Percentiles rank a stretch among this genome's conserved stretches.
phyloP scores from a whole-genome alignment of 169 alveolate species.

The Fabrea salina region DNA sequence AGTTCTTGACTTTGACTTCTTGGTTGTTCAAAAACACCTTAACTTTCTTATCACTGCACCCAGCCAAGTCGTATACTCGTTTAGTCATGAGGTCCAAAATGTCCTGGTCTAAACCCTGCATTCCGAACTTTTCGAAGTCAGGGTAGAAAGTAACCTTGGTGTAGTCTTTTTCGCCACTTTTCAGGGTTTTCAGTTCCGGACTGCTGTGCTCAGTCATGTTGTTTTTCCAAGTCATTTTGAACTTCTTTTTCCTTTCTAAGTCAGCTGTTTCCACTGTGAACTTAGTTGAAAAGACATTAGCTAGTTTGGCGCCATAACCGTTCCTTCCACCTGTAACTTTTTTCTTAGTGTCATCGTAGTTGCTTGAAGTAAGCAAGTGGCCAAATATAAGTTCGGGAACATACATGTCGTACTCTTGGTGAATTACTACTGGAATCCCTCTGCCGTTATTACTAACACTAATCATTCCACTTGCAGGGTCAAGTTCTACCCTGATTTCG shows the following conservation, averaged over 20 bases:
- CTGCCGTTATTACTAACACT: conserved; percentile 89
- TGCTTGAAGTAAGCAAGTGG: conserved; percentile 96
- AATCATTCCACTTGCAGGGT: conserved; percentile 58
- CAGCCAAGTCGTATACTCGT: conserved; percentile 99
- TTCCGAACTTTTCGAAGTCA: conserved; percentile 91
- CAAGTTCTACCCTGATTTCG: conserved; percentile 76
- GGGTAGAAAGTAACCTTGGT: conserved; percentile 96
- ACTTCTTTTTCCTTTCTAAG: conserved; percentile 76
- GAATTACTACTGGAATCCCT: conserved; percentile 94
- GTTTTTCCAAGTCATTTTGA: conserved; percentile 87
- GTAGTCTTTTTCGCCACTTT: conserved; percentile 81
- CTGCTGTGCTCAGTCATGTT: conserved; percentile 89
- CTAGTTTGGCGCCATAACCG: conserved; percentile 99
- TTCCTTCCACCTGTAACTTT: conserved; percentile 99
- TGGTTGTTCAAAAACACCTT: conserved; percentile 92
- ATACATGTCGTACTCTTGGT: conserved; percentile 94
- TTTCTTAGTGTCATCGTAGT: conserved; percentile 97
- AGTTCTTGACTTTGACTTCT: conserved; percentile 86
- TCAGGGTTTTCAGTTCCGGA: conserved; percentile 67
- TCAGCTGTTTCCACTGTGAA: conserved; percentile 96
- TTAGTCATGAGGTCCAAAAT: conserved; percentile 89
- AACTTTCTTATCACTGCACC: conserved; percentile 90
- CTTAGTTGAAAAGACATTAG: conserved; percentile 95
- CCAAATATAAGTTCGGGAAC: conserved; percentile 99
- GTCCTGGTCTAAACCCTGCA: conserved; percentile 90